Percentiles rank a stretch among this genome's conserved stretches.
phyloP scores from a whole-genome alignment of 345 rosid species.

The Lepidium africanum region DNA sequence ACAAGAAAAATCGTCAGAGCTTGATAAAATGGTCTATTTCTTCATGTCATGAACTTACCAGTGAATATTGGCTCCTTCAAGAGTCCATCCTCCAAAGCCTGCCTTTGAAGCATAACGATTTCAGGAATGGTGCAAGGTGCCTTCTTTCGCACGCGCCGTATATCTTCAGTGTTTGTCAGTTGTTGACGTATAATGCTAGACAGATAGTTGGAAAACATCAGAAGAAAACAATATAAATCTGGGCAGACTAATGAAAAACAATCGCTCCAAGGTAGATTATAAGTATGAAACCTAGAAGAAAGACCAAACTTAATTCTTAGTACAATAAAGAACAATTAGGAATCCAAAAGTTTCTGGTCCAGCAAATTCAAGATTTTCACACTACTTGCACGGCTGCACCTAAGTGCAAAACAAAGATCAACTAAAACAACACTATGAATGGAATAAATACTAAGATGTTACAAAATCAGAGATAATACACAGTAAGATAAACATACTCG shows the following conservation, averaged over 20 bases:
- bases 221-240: slow-evolving; percentile 1
- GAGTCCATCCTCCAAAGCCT: slow-evolving; percentile 64
- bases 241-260: neutral
- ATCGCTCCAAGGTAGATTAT: neutral
- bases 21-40: neutral
- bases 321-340: neutral
- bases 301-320: neutral
- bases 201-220: slow-evolving; percentile 21
- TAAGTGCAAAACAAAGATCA: neutral
- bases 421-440: neutral
- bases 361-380: neutral
- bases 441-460: neutral
- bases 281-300: slow-evolving; percentile 1
- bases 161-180: slow-evolving; percentile 73
- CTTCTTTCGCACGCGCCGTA: slow-evolving; percentile 91
- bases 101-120: slow-evolving; percentile 78
- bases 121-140: slow-evolving; percentile 96
- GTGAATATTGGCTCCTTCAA: slow-evolving; percentile 56
- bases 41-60: slow-evolving; percentile 49
- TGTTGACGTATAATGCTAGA: slow-evolving; percentile 84
- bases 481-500: slow-evolving; percentile 62
- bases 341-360: neutral
- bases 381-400: neutral
- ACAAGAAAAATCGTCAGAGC: slow-evolving; percentile 6
- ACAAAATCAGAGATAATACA: neutral